These are phyloP conservation scores for Mikania micrantha DNA, from an alignment of 129 eudicot genomes.

Conservation along the genomic window DNA sequence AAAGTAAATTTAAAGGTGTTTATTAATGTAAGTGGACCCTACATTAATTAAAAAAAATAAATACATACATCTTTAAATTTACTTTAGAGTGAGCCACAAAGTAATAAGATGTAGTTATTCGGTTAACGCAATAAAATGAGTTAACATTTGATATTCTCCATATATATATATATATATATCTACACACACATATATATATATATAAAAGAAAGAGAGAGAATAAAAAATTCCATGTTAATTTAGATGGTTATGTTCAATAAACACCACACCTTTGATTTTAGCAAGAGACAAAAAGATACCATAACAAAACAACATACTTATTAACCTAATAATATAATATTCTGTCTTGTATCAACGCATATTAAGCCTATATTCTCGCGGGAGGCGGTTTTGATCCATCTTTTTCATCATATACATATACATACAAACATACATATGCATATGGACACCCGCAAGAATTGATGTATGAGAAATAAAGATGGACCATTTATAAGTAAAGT, in stretches of 20 bases:
- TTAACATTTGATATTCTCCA: no score
- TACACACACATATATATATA: background rate
- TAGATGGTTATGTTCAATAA: background rate
- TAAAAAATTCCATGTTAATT: background rate
- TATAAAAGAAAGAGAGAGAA: background rate
- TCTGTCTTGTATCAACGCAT: conserved; percentile 23
- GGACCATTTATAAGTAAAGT: conserved; percentile 23
- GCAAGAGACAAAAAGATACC: conserved; percentile 25
- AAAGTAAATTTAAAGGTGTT: no score
- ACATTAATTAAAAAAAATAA: no score
- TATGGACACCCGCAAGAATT: conserved; percentile 12
- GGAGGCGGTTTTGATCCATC: conserved; percentile 28
- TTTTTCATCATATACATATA: conserved; percentile 4
- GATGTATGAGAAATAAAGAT: background rate
- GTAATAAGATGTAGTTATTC: no score
- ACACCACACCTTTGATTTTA: conserved; percentile 14
- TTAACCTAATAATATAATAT: conserved; percentile 15
- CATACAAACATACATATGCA: background rate
- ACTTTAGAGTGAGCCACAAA: no score
- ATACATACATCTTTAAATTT: no score
- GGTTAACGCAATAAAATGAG: no score
- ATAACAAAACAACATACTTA: conserved; percentile 15
- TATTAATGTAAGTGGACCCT: no score
- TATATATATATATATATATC: background rate
- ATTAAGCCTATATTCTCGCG: conserved; percentile 29